phyloP scores from a whole-genome alignment of 768 basidiomycete genomes.

The Strobilomyces confusus region DNA sequence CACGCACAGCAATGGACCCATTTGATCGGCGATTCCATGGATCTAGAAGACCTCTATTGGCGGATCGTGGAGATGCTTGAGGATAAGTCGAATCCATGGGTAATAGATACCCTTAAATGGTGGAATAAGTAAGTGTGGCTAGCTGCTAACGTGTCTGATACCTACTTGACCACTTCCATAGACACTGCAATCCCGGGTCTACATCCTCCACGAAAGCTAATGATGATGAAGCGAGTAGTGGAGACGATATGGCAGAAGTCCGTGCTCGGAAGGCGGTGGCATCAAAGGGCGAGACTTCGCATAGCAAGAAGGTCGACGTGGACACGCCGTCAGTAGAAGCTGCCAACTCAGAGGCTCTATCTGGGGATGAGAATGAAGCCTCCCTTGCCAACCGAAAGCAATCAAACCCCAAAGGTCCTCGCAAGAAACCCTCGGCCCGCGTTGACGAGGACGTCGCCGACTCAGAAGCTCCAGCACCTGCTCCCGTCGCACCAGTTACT shows the following conservation, averaged over 20 bases:
- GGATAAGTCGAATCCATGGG: background rate
- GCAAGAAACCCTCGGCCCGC: no score
- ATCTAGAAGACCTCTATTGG: constrained; percentile 2
- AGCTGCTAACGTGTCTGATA: background rate
- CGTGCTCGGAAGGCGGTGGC: background rate
- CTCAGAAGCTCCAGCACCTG: no score
- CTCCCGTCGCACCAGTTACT: no score
- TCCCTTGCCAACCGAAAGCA: no score
- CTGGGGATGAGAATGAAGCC: background rate
- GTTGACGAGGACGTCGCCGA: no score
- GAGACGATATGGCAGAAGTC: background rate
- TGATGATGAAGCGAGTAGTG: background rate
- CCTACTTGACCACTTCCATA: background rate
- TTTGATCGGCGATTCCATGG: background rate
- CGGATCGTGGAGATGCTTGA: background rate
- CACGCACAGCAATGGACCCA: background rate
- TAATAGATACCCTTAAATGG: background rate
- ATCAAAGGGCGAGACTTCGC: no score
- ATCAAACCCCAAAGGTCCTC: no score
- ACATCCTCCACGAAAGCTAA: background rate
- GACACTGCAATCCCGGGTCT: background rate
- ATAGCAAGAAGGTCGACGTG: no score
- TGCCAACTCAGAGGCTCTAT: no score
- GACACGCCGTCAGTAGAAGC: no score
- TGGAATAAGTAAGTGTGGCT: background rate